These are phyloP conservation scores for Plasmopara viticola DNA, from an alignment of 352 stramenopile species.

Conservation along the genomic window DNA sequence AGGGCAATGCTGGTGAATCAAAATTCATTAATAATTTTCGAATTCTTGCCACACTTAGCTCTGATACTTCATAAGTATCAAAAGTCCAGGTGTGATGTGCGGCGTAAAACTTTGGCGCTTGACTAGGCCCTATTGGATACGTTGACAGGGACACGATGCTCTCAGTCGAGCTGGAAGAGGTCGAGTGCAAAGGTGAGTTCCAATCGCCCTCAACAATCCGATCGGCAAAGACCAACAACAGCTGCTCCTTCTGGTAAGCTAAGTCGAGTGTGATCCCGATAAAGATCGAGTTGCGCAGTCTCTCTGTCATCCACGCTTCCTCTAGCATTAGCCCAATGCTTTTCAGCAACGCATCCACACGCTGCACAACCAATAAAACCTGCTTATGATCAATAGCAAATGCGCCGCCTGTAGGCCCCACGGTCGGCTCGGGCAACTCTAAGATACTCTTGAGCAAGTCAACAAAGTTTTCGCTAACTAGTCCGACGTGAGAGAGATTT, in stretches of 20 bases:
- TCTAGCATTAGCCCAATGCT: conserved; percentile 82
- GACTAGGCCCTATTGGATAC: no score
- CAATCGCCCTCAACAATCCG: conserved; percentile 51
- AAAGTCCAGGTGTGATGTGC: no score
- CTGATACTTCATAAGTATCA: no score
- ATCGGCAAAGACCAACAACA: conserved; percentile 71
- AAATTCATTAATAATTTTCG: no score
- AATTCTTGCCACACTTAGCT: no score
- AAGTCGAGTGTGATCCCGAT: conserved; percentile 71
- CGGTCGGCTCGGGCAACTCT: conserved; percentile 70
- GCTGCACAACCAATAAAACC: conserved; percentile 68
- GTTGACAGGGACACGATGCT: conserved; percentile 73
- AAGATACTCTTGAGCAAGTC: conserved; percentile 80
- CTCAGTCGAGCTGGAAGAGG: conserved; percentile 70
- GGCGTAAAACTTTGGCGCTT: no score
- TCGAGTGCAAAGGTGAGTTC: conserved; percentile 30
- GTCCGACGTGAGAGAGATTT: conserved; percentile 66
- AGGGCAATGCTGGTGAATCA: no score
- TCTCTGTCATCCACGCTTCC: conserved; percentile 83
- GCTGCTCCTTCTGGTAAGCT: conserved; percentile 69
- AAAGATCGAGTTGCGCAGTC: conserved; percentile 71
- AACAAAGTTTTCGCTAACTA: conserved; percentile 78
- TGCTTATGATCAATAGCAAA: conserved; percentile 71
- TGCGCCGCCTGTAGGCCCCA: conserved; percentile 40
- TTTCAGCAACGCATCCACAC: conserved; percentile 71